Evolutionary conservation across 2,329 filamentous ascomycete genomes (phyloP), one percentile per base, ranked within the genome.

Genomic region (Hymenoscyphus infarciens): DNA sequence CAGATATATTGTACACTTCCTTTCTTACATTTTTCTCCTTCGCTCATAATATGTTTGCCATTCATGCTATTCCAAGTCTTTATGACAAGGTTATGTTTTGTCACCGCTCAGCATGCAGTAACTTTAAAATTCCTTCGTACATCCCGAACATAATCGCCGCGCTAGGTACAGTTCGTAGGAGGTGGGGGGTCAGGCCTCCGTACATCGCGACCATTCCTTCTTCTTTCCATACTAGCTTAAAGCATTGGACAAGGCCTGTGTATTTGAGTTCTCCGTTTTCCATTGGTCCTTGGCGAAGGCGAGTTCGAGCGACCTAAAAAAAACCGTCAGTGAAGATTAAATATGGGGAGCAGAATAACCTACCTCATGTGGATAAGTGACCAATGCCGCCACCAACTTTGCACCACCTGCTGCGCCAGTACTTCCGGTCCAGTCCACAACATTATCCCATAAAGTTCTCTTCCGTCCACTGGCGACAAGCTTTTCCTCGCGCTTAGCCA

Each of bases 131-230:
- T 19, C 73, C 70, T 63, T 77, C 75, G 61, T 77, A 97, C 81
- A 95, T 95, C 76, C 92, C 92, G 75, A 97, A 97, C 90, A 96
- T 97, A 75, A 98, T 96, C 69, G 91, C 92, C 7, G 94, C 92
- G 69, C 90, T 95, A 1, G 94, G 94, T 5, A 97, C 93, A 6
- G 93, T 93, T 65, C 93, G 84, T 77, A 97, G 85, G 71, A 98
- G 85, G 74, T 98, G 94, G 56, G 94, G 92, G 15, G 93, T 96
- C 72, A 98, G 81, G 19, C 93, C 93, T 61, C 94, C 93, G 74
- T 97, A 98, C 65, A 98, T 80, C 35, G 89, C 90, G 56, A 87
- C 85, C 76, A 97, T 82, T 56, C 93, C 92, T 75, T 97, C 94
- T 72, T 97, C 92, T 72, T 88, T 89, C 83, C 87, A 94, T 54